Evolutionary conservation across 1,139 yeast species (phyloP).

Genomic region (Suhomyces atakaporum): DNA sequence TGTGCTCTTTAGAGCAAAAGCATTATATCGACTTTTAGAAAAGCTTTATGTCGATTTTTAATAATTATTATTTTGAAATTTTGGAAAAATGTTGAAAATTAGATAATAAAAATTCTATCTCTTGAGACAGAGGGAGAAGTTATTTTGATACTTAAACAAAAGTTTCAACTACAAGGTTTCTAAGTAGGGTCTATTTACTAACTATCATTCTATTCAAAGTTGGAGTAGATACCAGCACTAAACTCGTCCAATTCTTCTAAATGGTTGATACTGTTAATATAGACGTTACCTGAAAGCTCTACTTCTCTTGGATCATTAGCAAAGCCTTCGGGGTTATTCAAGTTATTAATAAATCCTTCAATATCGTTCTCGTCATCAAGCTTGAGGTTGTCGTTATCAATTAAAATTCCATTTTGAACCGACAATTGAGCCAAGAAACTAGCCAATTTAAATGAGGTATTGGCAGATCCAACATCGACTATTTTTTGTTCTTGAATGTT

Average conservation of each 20-base stretch:
- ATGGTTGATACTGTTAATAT: slow-evolving; percentile 49
- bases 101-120: too few relatives aligned
- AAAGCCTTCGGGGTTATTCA: slow-evolving; percentile 11
- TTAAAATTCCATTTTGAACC: slow-evolving; percentile 61
- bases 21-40: too few relatives aligned
- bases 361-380: slow-evolving; percentile 50
- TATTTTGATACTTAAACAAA: too few relatives aligned
- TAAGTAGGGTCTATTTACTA: too few relatives aligned
- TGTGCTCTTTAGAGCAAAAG: too few relatives aligned
- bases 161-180: neutral
- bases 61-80: too few relatives aligned
- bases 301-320: slow-evolving; percentile 7
- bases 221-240: slow-evolving; percentile 88
- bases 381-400: slow-evolving; percentile 40
- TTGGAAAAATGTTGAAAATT: too few relatives aligned
- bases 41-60: too few relatives aligned
- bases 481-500: slow-evolving; percentile 18
- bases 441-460: slow-evolving; percentile 58
- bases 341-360: slow-evolving; percentile 25
- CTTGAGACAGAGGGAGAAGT: too few relatives aligned
- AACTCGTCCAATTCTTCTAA: slow-evolving; percentile 77
- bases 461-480: slow-evolving; percentile 21
- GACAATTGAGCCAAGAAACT: slow-evolving; percentile 67
- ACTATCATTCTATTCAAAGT: slow-evolving; percentile 51
- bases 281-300: slow-evolving; percentile 39